phyloP scores from a whole-genome alignment of 345 rosid species.

The Eucalyptus cloeziana region DNA sequence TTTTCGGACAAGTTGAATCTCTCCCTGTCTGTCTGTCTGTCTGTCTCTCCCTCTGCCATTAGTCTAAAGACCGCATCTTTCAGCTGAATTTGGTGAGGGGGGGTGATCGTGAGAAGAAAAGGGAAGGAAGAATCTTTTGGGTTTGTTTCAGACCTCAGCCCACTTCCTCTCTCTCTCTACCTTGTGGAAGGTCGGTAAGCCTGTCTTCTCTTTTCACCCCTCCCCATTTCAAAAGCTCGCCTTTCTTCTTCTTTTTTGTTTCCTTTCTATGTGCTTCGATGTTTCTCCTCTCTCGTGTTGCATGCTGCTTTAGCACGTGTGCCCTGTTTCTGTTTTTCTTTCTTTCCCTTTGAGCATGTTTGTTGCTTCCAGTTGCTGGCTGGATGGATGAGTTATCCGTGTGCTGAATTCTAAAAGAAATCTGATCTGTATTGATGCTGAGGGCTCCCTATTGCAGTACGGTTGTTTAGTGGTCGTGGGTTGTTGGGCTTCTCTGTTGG shows the following conservation, averaged over 20 bases:
- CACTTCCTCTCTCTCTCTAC: not conserved
- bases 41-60: not conserved
- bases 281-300: not conserved
- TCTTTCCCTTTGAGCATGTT: not conserved
- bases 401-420: not conserved
- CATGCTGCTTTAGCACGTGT: not conserved
- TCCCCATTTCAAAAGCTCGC: not conserved
- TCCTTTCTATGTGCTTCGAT: not conserved
- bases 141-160: not conserved
- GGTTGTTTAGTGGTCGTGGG: not conserved
- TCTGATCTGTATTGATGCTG: not conserved
- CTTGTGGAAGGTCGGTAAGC: conserved; percentile 1
- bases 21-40: not conserved
- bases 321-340: not conserved
- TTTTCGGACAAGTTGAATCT: not conserved
- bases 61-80: not conserved
- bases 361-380: not conserved
- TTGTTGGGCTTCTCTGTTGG: not conserved
- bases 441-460: not conserved
- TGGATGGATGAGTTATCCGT: not conserved
- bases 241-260: not conserved
- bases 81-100: not conserved
- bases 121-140: not conserved
- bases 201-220: not conserved
- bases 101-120: not conserved